phyloP scores from a whole-genome alignment of 495 filamentous ascomycete species.

The Copromyces sp. region DNA sequence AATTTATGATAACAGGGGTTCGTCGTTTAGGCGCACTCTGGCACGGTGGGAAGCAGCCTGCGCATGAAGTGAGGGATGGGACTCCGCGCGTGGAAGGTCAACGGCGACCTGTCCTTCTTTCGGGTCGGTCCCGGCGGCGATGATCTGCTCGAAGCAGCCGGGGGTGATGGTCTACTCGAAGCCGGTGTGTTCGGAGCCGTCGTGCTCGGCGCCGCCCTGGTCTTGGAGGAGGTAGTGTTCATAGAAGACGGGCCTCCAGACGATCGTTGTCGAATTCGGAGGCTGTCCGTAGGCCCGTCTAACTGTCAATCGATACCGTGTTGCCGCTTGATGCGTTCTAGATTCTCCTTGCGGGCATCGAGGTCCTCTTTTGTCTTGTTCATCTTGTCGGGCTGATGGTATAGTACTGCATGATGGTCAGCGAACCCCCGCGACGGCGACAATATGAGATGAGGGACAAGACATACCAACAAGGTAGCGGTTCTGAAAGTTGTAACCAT shows the following conservation, averaged over 20 bases:
- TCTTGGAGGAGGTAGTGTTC: conserved; percentile 28
- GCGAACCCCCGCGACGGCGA: not conserved
- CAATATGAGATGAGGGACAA: not conserved
- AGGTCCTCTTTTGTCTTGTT: conserved; percentile 85
- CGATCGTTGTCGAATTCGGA: conserved; percentile 30
- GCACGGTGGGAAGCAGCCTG: conserved; percentile 28
- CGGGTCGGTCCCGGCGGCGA: conserved; percentile 10
- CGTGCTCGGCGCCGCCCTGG: conserved; percentile 19
- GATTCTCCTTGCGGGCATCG: conserved; percentile 84
- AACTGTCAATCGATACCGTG: conserved; percentile 94
- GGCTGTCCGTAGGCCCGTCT: conserved; percentile 49
- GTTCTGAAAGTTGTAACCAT: conserved; percentile 99
- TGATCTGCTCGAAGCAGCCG: conserved; percentile 19
- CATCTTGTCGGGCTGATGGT: conserved; percentile 99
- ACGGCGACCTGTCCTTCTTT: conserved; percentile 24
- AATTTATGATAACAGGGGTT: conserved; percentile 8
- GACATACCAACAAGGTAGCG: conserved; percentile 94
- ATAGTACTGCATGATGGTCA: conserved; percentile 57
- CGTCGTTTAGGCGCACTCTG: conserved; percentile 25
- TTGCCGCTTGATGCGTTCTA: conserved; percentile 95
- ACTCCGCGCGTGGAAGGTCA: conserved; percentile 27
- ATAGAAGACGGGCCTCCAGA: conserved; percentile 46
- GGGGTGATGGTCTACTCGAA: conserved; percentile 14
- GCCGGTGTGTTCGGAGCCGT: conserved; percentile 11
- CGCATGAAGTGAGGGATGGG: conserved; percentile 37